Evolutionary conservation across 1,284 basidiomycete genomes (phyloP).

Genomic region (Lignosus rhinocerotis): DNA sequence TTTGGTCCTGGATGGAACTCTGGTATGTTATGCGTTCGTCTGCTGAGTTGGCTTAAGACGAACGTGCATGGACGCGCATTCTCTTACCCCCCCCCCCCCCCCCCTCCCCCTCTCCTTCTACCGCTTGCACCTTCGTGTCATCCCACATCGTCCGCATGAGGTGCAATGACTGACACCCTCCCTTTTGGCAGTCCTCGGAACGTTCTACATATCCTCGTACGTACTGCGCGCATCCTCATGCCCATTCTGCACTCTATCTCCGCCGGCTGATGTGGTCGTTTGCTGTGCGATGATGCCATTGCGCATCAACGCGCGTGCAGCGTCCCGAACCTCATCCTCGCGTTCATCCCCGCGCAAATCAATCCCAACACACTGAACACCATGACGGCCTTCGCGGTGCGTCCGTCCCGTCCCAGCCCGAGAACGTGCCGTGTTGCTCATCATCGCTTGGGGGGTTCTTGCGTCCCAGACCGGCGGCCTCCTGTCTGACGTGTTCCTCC

Average conservation of each 20-base stretch:
- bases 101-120: too few species aligned
- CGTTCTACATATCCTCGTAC: conserved; percentile 93
- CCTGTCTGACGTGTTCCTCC: conserved; percentile 87
- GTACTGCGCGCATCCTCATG: conserved; percentile 29
- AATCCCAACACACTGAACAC: conserved; percentile 83
- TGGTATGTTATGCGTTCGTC: conserved; percentile 37
- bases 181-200: conserved; percentile 63
- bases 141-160: not conserved
- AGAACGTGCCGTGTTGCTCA: conserved; percentile 10
- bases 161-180: conserved; percentile 6
- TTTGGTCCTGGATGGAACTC: conserved; percentile 89
- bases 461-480: conserved; percentile 75
- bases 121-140: not conserved
- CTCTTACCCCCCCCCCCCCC: too few species aligned
- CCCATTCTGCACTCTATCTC: conserved; percentile 18
- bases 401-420: conserved; percentile 30
- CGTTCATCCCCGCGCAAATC: conserved; percentile 86
- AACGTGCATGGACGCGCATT: conserved; percentile 15
- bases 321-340: conserved; percentile 88
- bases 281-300: not conserved
- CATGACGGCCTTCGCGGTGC: conserved; percentile 85
- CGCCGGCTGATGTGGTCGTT: conserved; percentile 16
- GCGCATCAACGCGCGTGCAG: conserved; percentile 40
- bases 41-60: conserved; percentile 10
- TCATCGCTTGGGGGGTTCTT: not conserved